These are phyloP conservation scores for Phytopythium sindhum DNA, from an alignment of 352 stramenopile species.

Conservation along the genomic window DNA sequence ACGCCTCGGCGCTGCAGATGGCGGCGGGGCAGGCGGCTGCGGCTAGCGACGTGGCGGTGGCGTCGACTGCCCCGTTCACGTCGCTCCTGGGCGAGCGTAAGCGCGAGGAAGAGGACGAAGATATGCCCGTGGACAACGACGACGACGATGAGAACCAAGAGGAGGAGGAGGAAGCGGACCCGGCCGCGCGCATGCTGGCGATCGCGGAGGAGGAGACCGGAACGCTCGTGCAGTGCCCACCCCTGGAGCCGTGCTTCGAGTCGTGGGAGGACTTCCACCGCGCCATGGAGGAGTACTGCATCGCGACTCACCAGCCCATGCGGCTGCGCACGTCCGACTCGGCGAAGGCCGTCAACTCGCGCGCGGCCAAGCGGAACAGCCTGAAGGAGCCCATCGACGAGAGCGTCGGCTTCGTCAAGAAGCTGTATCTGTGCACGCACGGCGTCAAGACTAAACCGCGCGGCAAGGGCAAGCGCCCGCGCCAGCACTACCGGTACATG, in stretches of 20 bases:
- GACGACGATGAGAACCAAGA: slow-evolving; percentile 39
- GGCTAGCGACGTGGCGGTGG: slow-evolving; percentile 6
- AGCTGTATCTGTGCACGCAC: slow-evolving; percentile 81
- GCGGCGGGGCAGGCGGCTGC: slow-evolving; percentile 11
- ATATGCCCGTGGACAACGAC: slow-evolving; percentile 26
- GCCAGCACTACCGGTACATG: slow-evolving; percentile 84
- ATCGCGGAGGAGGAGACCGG: slow-evolving; percentile 54
- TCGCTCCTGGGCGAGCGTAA: slow-evolving; percentile 62
- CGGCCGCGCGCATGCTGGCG: slow-evolving; percentile 34
- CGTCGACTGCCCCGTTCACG: slow-evolving; percentile 34
- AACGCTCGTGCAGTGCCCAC: slow-evolving; percentile 62
- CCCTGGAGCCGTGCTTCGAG: slow-evolving; percentile 74
- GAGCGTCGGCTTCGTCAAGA: slow-evolving; percentile 82
- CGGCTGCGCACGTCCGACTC: slow-evolving; percentile 76
- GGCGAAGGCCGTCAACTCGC: slow-evolving; percentile 72
- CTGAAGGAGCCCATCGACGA: slow-evolving; percentile 85
- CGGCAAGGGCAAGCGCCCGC: slow-evolving; percentile 73
- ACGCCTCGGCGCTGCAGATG: slow-evolving; percentile 17
- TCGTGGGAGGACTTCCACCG: slow-evolving; percentile 83
- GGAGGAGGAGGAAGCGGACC: slow-evolving; percentile 41
- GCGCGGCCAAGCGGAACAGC: slow-evolving; percentile 80
- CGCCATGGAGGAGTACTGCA: slow-evolving; percentile 77
- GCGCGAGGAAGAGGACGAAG: slow-evolving; percentile 40
- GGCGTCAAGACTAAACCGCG: slow-evolving; percentile 82
- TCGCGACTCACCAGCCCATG: slow-evolving; percentile 76